Percentiles rank a stretch among this genome's conserved stretches.
Conservation (phyloP, 768 basidiomycete genomes). For the Mycena alexandri region DNA sequence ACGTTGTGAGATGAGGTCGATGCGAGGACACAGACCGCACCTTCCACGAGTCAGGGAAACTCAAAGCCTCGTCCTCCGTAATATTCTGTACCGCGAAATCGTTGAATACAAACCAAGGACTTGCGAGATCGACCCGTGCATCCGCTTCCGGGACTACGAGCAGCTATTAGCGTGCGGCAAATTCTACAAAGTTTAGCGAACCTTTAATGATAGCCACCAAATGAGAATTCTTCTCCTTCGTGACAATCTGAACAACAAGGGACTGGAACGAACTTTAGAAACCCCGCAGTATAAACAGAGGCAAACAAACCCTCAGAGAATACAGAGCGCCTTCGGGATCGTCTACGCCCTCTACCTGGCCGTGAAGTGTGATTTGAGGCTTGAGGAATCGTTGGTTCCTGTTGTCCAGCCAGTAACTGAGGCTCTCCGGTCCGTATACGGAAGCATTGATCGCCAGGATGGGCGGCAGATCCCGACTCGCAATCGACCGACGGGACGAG, state of each 20-base stretch:
- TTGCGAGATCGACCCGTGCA: conserved; percentile 50
- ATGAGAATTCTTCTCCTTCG: conserved; percentile 81
- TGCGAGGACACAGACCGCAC: conserved; percentile 51
- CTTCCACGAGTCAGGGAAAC: conserved; percentile 94
- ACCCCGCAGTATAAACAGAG: background rate
- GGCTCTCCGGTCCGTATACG: conserved; percentile 80
- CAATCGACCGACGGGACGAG: conserved; percentile 74
- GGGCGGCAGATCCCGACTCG: conserved; percentile 79
- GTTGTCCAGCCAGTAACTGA: conserved; percentile 82
- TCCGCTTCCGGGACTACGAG: conserved; percentile 78
- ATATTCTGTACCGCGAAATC: conserved; percentile 93
- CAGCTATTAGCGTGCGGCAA: background rate
- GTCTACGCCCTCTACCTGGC: conserved; percentile 70
- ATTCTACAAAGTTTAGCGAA: conserved; percentile 38
- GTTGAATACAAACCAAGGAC: conserved; percentile 95
- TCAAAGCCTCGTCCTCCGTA: conserved; percentile 87
- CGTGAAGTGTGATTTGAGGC: conserved; percentile 67
- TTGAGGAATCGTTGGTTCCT: conserved; percentile 71
- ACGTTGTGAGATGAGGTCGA: conserved; percentile 33
- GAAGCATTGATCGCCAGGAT: conserved; percentile 89
- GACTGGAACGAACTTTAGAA: conserved; percentile 59
- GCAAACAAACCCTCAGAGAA: conserved; percentile 73
- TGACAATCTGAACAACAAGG: conserved; percentile 82
- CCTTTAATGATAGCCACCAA: conserved; percentile 91
- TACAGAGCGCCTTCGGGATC: conserved; percentile 72